Percentiles rank a stretch among this genome's conserved stretches.
Evolutionary conservation across 1,284 basidiomycete genomes (phyloP).

Genomic region (Moniliophthora roreri): DNA sequence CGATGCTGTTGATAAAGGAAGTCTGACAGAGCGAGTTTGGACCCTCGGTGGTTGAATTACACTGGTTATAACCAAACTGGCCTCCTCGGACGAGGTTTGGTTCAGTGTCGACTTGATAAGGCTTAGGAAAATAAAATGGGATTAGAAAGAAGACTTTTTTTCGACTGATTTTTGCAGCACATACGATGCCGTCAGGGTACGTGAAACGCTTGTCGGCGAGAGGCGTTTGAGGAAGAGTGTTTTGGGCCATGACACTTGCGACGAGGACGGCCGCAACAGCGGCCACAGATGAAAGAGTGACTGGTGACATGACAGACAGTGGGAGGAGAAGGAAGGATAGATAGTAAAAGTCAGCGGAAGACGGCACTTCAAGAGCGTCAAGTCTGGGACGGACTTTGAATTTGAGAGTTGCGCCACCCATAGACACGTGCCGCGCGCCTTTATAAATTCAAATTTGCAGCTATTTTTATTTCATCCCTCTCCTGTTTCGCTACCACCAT

Average conservation of each 20-base stretch:
- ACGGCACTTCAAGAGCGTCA: not conserved
- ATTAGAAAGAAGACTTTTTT: not conserved
- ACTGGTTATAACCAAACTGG: not conserved
- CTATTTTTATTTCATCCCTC: not conserved
- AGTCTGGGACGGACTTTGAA: not conserved
- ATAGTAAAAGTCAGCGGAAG: not conserved
- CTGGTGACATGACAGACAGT: not conserved
- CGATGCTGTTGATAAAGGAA: constrained; percentile 3
- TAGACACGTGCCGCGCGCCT: too few species aligned
- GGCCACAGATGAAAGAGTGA: constrained; percentile 6
- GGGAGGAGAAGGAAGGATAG: not conserved
- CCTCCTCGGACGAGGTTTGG: constrained; percentile 7
- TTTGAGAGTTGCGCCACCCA: not conserved
- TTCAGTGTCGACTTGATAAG: constrained; percentile 12
- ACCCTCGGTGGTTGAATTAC: constrained; percentile 3
- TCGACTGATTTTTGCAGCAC: not conserved
- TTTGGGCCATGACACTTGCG: not conserved
- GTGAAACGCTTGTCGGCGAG: constrained; percentile 12
- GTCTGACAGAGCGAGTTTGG: constrained; percentile 6
- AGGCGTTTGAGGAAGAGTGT: constrained; percentile 13
- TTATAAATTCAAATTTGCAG: not conserved
- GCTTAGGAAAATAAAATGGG: constrained; percentile 3
- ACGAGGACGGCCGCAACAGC: constrained; percentile 3
- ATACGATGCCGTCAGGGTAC: constrained; percentile 13
- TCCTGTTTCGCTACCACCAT: not conserved